These are phyloP conservation scores for Saccharomyces eubayanus DNA, from an alignment of 805 yeast species.

Conservation along the genomic window DNA sequence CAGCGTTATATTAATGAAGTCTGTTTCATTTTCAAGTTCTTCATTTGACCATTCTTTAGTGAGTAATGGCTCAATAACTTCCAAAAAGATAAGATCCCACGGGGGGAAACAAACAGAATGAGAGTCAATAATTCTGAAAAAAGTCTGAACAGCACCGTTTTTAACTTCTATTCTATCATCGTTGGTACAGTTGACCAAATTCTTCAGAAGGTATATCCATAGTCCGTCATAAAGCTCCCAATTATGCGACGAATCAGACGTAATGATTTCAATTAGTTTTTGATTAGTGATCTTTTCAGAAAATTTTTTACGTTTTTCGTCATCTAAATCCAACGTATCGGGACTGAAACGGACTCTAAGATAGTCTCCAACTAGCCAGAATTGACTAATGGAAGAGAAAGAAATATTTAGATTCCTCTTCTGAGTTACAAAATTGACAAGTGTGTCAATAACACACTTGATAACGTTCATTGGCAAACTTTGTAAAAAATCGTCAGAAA, in stretches of 20 bases:
- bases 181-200: constrained; percentile 52
- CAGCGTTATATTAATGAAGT: constrained; percentile 52
- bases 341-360: constrained; percentile 31
- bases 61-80: constrained; percentile 53
- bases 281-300: constrained; percentile 13
- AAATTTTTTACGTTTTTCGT: constrained; percentile 2
- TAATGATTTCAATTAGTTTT: constrained; percentile 24
- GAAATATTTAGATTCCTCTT: constrained; percentile 72
- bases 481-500: constrained; percentile 77
- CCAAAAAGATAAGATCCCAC: constrained; percentile 61
- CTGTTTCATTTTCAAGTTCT: constrained; percentile 42
- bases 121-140: constrained; percentile 71
- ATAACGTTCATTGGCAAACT: constrained; percentile 61
- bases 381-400: constrained; percentile 82
- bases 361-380: constrained; percentile 86
- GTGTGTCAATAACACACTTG: constrained; percentile 57
- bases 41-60: constrained; percentile 18
- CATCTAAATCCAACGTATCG: constrained; percentile 1
- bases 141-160: constrained; percentile 84
- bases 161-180: constrained; percentile 73
- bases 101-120: constrained; percentile 50
- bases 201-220: constrained; percentile 58
- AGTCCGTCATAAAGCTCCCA: constrained; percentile 34
- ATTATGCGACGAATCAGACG: constrained; percentile 12
- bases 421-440: constrained; percentile 66